Percentiles rank a stretch among this genome's conserved stretches.
Conservation (phyloP, 805 yeast species). For the Saccharomycodes ludwigii region DNA sequence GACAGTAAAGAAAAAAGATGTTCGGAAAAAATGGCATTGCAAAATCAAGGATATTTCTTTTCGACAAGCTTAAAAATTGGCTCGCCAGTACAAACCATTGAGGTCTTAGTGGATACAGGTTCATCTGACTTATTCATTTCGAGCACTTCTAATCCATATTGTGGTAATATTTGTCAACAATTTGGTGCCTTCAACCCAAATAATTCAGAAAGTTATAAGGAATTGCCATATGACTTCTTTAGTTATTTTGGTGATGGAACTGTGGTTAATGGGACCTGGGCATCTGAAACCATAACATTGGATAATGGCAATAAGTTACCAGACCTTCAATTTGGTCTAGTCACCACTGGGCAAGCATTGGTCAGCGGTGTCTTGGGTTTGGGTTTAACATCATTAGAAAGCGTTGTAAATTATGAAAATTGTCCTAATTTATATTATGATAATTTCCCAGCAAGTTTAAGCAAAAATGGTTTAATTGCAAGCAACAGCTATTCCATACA, state of each 20-base stretch:
- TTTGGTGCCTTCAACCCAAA: constrained; percentile 11
- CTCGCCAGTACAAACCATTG: constrained; percentile 29
- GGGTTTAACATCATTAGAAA: constrained; percentile 53
- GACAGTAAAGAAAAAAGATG: too few species aligned
- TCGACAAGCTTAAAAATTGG: constrained; percentile 25
- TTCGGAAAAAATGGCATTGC: too few species aligned
- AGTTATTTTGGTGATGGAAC: constrained; percentile 37
- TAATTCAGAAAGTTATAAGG: constrained; percentile 9
- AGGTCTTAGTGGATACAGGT: constrained; percentile 36
- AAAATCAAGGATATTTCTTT: constrained; percentile 17
- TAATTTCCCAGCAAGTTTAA: constrained; percentile 49
- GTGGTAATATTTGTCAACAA: constrained; percentile 11
- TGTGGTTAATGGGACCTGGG: constrained; percentile 45
- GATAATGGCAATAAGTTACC: constrained; percentile 35
- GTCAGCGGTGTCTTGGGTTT: constrained; percentile 52
- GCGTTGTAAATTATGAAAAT: constrained; percentile 18
- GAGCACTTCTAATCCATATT: constrained; percentile 23
- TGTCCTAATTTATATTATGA: constrained; percentile 28
- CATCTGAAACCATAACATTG: constrained; percentile 43
- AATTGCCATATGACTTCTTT: constrained; percentile 18
- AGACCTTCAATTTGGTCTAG: constrained; percentile 55
- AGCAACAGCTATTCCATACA: constrained; percentile 45
- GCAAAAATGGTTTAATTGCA: constrained; percentile 36
- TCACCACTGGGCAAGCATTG: constrained; percentile 41
- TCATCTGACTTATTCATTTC: constrained; percentile 39